These are phyloP conservation scores for Malus hybrid DNA, from an alignment of 331 rosid genomes.

Conservation along the genomic window DNA sequence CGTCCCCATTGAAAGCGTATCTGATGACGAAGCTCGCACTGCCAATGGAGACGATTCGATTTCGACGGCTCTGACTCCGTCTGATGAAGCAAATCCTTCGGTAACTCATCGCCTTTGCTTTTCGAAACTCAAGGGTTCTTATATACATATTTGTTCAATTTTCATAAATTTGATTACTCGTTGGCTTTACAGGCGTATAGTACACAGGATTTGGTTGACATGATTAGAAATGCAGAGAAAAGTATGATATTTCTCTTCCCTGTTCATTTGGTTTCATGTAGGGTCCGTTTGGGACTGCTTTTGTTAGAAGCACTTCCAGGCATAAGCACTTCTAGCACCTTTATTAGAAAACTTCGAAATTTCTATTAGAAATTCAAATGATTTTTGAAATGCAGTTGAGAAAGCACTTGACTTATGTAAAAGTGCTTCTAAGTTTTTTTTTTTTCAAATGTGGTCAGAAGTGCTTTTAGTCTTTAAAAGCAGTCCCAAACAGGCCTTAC, in stretches of 20 bases:
- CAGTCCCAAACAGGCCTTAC: background rate
- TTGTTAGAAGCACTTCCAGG: no score
- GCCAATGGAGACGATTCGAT: constrained; percentile 20
- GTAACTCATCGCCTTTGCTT: constrained; percentile 15
- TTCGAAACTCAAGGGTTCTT: background rate
- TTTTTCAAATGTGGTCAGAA: no score
- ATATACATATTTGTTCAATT: background rate
- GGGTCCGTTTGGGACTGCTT: no score
- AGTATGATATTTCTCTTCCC: constrained; percentile 42
- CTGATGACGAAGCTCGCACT: constrained; percentile 15
- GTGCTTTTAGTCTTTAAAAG: no score
- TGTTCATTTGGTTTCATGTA: constrained; percentile 11
- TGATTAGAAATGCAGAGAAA: constrained; percentile 77
- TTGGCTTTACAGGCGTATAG: constrained; percentile 33
- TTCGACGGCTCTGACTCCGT: constrained; percentile 7
- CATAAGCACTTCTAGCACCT: no score
- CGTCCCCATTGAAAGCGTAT: constrained; percentile 26
- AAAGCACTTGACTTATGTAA: no score
- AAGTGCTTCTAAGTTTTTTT: no score
- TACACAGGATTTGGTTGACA: constrained; percentile 52
- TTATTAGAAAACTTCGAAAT: no score
- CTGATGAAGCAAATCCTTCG: constrained; percentile 28
- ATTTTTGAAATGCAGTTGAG: no score
- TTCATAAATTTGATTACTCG: background rate
- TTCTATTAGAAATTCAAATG: no score